Conservation (phyloP, 306 rosid genomes). For the Luffa acutangula region DNA sequence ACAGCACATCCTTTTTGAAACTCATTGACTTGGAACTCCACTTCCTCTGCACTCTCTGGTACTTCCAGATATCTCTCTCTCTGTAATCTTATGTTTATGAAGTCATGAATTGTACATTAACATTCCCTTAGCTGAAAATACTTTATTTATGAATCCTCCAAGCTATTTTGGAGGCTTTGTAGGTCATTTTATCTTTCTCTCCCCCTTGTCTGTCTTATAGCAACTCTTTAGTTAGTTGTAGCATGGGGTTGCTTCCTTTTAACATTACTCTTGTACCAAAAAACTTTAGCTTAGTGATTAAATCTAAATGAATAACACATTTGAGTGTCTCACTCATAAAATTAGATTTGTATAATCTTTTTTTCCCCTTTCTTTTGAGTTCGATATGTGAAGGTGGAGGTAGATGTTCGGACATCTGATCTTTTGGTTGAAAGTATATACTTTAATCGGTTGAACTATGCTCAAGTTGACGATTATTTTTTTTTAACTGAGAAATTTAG, state of each 20-base stretch:
- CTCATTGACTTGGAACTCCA: not conserved
- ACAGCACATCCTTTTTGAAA: not conserved
- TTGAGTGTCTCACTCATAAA: not conserved
- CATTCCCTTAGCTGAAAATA: not conserved
- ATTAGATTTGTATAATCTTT: no score
- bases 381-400: no score
- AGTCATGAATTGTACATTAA: not conserved
- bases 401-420: no score
- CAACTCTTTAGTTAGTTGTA: not conserved
- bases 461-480: no score
- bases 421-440: no score
- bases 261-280: not conserved
- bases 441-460: no score
- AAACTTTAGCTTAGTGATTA: not conserved
- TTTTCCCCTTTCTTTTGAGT: no score
- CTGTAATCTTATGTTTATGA: not conserved
- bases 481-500: no score
- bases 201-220: not conserved
- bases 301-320: not conserved
- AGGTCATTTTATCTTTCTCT: not conserved
- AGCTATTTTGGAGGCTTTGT: not conserved
- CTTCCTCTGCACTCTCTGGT: not conserved
- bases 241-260: not conserved
- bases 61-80: not conserved
- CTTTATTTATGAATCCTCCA: not conserved